Evolutionary conservation across 257 asterid genomes (phyloP), one percentile per base, ranked within the genome.

Genomic region (Leptodermis oblonga): DNA sequence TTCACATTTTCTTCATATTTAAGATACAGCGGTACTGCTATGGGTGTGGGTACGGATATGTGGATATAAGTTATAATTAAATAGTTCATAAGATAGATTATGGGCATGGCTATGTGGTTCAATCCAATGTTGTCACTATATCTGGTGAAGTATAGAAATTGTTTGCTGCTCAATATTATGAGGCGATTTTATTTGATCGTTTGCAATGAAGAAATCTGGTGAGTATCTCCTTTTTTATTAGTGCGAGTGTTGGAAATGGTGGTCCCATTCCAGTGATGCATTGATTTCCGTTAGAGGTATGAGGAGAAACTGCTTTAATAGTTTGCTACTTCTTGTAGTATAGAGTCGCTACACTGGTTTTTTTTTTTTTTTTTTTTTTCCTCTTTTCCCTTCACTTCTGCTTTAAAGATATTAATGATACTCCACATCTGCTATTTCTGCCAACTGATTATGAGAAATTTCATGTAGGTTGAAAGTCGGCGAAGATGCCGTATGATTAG

Each of bases 381-480:
- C 12, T 26, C 36, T 43, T 69, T 25, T 8, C 26, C 37, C 67
- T 75, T 68, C 18, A 41, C 52, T 62, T 65, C n/a, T 52, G 36
- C 74, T 74, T 34, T 10, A 1, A 3, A 36, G 54, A 17, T 22
- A 22, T 10, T 14, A 43, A 3, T 71, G 7, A 52, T 52, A 23
- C 43, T 34, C 23, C 5, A 54, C 23, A 48, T 42, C 33, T 58
- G 33, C 68, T 56, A 43, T 31, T 22, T 3, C 14, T 30, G 52
- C 66, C 26, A 62, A 75, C 63, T 81, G 63, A 72, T 37, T 15
- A 7, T 65, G 34, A 74, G 52, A 42, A 73, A 71, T 67, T 73
- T 64, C 53, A 41, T 70, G 84, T 88, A 94, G 99, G 87, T 91
- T 78, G 93, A 94, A 84, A 87, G 99, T 77, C 93, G 95, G 51